Percentiles rank a stretch among this genome's conserved stretches.
These are phyloP conservation scores for Candida tallmaniae DNA, from an alignment of 805 yeast species.

Conservation along the genomic window DNA sequence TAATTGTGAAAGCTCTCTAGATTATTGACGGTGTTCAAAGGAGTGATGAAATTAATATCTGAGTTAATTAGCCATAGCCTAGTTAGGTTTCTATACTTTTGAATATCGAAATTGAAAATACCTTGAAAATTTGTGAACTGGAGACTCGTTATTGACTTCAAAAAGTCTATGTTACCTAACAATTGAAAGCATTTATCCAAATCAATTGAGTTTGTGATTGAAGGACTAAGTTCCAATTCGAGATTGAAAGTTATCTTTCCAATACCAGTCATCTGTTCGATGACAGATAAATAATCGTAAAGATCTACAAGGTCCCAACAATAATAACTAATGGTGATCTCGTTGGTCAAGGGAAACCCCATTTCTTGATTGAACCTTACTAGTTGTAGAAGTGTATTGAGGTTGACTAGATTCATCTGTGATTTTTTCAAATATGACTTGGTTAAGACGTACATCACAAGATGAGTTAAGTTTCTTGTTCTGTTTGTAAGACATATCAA, in stretches of 20 bases:
- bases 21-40: slow-evolving; percentile 2
- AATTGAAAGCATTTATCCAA: slow-evolving; percentile 4
- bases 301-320: slow-evolving; percentile 14
- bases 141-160: slow-evolving; percentile 2
- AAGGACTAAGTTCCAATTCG: slow-evolving; percentile 20
- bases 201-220: slow-evolving; percentile 10
- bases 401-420: slow-evolving; percentile 6
- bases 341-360: slow-evolving; percentile 1
- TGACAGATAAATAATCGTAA: slow-evolving; percentile 7
- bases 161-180: neutral
- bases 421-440: slow-evolving; percentile 12
- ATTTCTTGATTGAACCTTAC: slow-evolving; percentile 4
- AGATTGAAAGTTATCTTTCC: slow-evolving; percentile 11
- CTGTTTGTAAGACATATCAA: slow-evolving; percentile 12
- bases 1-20: slow-evolving; percentile 8
- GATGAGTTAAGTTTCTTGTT: slow-evolving; percentile 9
- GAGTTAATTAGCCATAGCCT: slow-evolving; percentile 16
- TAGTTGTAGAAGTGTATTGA: slow-evolving; percentile 4
- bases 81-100: slow-evolving; percentile 9
- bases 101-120: slow-evolving; percentile 11
- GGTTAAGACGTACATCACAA: slow-evolving; percentile 15
- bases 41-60: slow-evolving; percentile 6
- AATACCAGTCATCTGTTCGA: neutral
- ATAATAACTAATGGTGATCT: slow-evolving; percentile 14
- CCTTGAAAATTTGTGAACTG: slow-evolving; percentile 12